Evolutionary conservation across 495 filamentous ascomycete species (phyloP).

Genomic region (Niebla homalea): DNA sequence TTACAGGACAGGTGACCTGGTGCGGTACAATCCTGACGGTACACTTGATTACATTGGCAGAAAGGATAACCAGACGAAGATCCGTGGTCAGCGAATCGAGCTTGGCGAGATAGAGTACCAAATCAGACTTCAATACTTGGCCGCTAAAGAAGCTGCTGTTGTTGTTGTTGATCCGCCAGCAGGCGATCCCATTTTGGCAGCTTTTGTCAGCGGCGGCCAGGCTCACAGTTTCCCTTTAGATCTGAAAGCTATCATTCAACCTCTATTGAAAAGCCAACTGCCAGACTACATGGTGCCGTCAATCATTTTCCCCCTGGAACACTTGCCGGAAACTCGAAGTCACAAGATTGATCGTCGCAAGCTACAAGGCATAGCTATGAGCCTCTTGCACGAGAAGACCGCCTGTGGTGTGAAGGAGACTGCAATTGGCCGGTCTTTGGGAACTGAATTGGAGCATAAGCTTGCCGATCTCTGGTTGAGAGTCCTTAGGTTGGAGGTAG

Average conservation of each 20-base stretch:
- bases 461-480: slow-evolving; percentile 34
- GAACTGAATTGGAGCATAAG: slow-evolving; percentile 25
- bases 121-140: slow-evolving; percentile 13
- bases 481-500: slow-evolving; percentile 29
- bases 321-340: slow-evolving; percentile 24
- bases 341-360: slow-evolving; percentile 28
- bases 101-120: slow-evolving; percentile 5
- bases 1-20: slow-evolving; percentile 27
- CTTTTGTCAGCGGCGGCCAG: too few relatives aligned
- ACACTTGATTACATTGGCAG: slow-evolving; percentile 21
- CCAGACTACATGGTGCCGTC: slow-evolving; percentile 31
- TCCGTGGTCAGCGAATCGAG: slow-evolving; percentile 8
- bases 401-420: slow-evolving; percentile 16
- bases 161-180: too few relatives aligned
- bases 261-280: slow-evolving; percentile 14
- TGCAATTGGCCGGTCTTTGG: slow-evolving; percentile 9
- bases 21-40: slow-evolving; percentile 21
- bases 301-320: slow-evolving; percentile 24
- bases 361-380: slow-evolving; percentile 19
- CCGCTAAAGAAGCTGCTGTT: too few relatives aligned
- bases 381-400: slow-evolving; percentile 18
- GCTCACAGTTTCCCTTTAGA: too few relatives aligned
- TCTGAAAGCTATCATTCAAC: too few relatives aligned
- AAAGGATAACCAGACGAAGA: slow-evolving; percentile 13
- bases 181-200: too few relatives aligned